Evolutionary conservation across 1,284 basidiomycete species (phyloP).

Genomic region (Ganoderma meredithae): DNA sequence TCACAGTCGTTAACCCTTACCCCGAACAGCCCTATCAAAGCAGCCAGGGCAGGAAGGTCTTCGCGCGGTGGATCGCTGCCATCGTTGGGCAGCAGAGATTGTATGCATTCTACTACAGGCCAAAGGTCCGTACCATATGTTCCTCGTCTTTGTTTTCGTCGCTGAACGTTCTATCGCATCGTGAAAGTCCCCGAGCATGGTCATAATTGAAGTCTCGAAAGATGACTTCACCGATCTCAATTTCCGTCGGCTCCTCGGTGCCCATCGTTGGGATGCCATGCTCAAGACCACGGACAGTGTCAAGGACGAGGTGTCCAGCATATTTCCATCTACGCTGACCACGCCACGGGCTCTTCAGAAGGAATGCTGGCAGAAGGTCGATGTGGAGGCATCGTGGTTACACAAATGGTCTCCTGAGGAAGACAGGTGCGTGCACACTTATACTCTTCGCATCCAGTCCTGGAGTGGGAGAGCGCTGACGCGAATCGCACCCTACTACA

Average conservation of each 20-base stretch:
- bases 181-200: constrained; percentile 64
- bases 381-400: constrained; percentile 64
- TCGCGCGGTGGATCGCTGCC: constrained; percentile 70
- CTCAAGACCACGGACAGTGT: constrained; percentile 52
- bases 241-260: constrained; percentile 61
- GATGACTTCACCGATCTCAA: constrained; percentile 44
- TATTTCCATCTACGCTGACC: constrained; percentile 61
- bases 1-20: constrained; percentile 68
- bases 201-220: constrained; percentile 66
- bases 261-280: constrained; percentile 68
- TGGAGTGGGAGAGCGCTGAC: neutral
- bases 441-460: neutral
- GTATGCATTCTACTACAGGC: constrained; percentile 66
- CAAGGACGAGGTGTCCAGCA: constrained; percentile 47
- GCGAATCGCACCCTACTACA: constrained; percentile 27
- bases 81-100: constrained; percentile 56
- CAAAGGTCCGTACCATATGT: constrained; percentile 54
- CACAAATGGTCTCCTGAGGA: constrained; percentile 51
- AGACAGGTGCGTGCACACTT: constrained; percentile 38
- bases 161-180: neutral
- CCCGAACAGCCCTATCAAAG: constrained; percentile 64
- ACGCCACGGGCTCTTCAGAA: constrained; percentile 54
- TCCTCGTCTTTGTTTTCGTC: neutral
- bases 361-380: constrained; percentile 67
- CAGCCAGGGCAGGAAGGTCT: constrained; percentile 55